These are phyloP conservation scores for Primulina eburnea DNA, from an alignment of 257 asterid genomes.

Conservation along the genomic window DNA sequence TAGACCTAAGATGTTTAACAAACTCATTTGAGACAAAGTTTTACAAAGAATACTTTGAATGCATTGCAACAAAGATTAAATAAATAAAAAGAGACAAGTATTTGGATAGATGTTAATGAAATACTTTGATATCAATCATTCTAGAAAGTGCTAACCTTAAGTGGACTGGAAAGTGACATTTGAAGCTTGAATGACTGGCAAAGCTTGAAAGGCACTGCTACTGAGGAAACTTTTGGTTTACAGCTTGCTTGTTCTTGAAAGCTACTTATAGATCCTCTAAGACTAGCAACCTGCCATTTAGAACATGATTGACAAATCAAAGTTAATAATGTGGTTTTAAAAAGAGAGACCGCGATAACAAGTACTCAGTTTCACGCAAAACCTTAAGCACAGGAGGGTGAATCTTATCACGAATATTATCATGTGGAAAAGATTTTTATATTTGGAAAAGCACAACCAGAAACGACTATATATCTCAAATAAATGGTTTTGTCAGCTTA, in stretches of 20 bases:
- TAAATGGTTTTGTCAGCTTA: background rate
- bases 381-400: background rate
- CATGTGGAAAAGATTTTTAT: constrained; percentile 6
- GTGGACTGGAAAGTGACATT: constrained; percentile 79
- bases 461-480: background rate
- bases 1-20: too few species aligned
- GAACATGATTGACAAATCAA: background rate
- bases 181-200: constrained; percentile 74
- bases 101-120: constrained; percentile 3
- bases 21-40: too few species aligned
- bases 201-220: constrained; percentile 67
- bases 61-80: too few species aligned
- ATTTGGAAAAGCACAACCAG: background rate
- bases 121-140: constrained; percentile 2
- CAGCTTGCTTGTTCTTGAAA: constrained; percentile 98
- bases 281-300: constrained; percentile 74
- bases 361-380: background rate
- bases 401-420: background rate
- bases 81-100: too few species aligned
- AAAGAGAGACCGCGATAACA: constrained; percentile 7
- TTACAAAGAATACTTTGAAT: too few species aligned
- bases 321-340: background rate
- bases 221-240: constrained; percentile 63
- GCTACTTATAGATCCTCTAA: constrained; percentile 90
- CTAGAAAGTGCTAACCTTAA: constrained; percentile 51